Evolutionary conservation across 2,329 filamentous ascomycete species (phyloP).

Genomic region (Penicillium sclerotiorum): DNA sequence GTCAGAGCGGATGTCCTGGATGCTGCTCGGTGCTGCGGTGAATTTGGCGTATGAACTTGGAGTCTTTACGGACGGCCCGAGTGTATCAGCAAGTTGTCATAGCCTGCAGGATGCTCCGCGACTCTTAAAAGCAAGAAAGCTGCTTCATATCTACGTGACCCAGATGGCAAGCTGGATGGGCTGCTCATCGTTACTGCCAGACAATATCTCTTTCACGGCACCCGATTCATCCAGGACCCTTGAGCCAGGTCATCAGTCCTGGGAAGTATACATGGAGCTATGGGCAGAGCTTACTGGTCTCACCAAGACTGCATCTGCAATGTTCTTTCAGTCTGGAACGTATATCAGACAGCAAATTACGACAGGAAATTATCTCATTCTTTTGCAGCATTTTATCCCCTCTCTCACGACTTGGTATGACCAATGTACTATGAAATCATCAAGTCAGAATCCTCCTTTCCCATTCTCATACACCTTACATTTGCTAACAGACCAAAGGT

Average conservation of each 20-base stretch:
- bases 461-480: neutral
- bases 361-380: too few species aligned
- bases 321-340: too few species aligned
- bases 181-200: conserved; percentile 1
- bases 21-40: conserved; percentile 1
- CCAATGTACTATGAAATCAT: too few species aligned
- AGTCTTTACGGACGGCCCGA: neutral
- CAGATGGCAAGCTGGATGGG: conserved; percentile 1
- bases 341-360: too few species aligned
- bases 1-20: conserved; percentile 2
- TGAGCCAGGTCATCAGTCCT: neutral
- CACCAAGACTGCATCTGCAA: too few species aligned
- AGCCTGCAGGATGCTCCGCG: neutral
- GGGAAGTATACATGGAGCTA: neutral
- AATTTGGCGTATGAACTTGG: conserved; percentile 4
- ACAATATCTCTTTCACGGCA: neutral
- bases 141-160: neutral
- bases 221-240: neutral
- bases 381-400: too few species aligned
- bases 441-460: too few species aligned
- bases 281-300: too few species aligned
- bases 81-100: neutral
- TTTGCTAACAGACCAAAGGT: neutral
- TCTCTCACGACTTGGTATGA: too few species aligned
- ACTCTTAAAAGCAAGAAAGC: neutral